These are phyloP conservation scores for Vanrija sp. DNA, from an alignment of 1,284 basidiomycete genomes.

Conservation along the genomic window DNA sequence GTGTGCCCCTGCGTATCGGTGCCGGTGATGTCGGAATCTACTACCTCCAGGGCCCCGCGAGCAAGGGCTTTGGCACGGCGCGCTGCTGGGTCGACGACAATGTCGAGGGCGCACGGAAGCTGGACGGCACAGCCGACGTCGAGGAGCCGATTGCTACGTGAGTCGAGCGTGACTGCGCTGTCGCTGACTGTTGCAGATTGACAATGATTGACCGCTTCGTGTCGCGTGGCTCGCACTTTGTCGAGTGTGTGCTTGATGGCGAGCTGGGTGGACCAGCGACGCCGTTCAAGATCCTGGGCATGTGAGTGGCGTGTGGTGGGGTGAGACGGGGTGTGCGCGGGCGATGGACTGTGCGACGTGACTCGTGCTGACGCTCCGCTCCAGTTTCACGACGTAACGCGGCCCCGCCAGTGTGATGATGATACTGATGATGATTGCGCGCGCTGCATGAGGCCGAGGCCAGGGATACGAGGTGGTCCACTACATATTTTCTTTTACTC, in stretches of 20 bases:
- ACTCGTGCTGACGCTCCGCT: neutral
- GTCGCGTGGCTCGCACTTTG: conserved; percentile 69
- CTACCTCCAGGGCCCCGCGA: conserved; percentile 45
- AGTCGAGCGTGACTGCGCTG: neutral
- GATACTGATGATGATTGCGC: too few relatives aligned
- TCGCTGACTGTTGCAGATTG: conserved; percentile 49
- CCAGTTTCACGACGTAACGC: conserved; percentile 5
- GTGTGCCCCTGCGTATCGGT: conserved; percentile 44
- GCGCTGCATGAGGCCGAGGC: too few relatives aligned
- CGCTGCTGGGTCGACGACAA: conserved; percentile 53
- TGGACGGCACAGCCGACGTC: conserved; percentile 45
- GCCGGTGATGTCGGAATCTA: conserved; percentile 51
- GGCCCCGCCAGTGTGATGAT: neutral
- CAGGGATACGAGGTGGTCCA: too few relatives aligned
- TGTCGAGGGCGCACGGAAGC: conserved; percentile 44
- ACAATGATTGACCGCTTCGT: conserved; percentile 73
- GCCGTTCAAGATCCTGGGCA: conserved; percentile 73
- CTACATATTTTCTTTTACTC: too few relatives aligned
- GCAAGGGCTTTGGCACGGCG: conserved; percentile 44
- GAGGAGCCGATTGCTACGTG: conserved; percentile 26
- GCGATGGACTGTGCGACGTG: neutral
- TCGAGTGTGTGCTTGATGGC: conserved; percentile 72
- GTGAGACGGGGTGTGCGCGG: too few relatives aligned
- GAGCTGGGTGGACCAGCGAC: conserved; percentile 64
- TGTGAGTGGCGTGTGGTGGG: conserved; percentile 40